These are phyloP conservation scores for Pythium phragmiticola DNA, from an alignment of 352 stramenopile species.

Conservation along the genomic window DNA sequence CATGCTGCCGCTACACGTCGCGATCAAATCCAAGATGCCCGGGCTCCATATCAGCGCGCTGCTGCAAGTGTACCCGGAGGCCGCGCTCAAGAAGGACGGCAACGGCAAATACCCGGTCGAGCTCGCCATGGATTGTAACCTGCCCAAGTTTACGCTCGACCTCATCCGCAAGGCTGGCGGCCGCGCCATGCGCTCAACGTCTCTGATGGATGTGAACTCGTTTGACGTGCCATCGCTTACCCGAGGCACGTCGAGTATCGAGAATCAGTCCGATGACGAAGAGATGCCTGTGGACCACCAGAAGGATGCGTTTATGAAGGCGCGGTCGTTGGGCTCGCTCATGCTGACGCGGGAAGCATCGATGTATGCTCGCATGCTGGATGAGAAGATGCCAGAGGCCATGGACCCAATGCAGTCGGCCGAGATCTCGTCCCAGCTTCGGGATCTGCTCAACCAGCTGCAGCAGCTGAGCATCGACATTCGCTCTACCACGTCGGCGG, in stretches of 20 bases:
- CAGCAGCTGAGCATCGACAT: conserved; percentile 73
- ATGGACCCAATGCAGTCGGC: conserved; percentile 50
- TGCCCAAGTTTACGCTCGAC: conserved; percentile 72
- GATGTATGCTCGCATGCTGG: conserved; percentile 42
- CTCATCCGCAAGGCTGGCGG: conserved; percentile 63
- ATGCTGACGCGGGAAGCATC: conserved; percentile 35
- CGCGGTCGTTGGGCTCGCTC: conserved; percentile 49
- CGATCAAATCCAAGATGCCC: conserved; percentile 42
- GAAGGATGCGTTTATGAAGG: conserved; percentile 43
- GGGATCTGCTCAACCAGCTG: conserved; percentile 67
- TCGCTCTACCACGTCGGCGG: conserved; percentile 44
- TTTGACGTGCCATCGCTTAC: conserved; percentile 25
- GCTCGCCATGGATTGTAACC: conserved; percentile 50
- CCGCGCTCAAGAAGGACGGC: conserved; percentile 54
- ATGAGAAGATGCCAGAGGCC: conserved; percentile 33
- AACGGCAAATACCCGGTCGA: conserved; percentile 59
- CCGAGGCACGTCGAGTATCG: conserved; percentile 10
- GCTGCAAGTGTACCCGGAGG: conserved; percentile 40
- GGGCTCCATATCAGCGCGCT: conserved; percentile 60
- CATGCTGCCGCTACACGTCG: conserved; percentile 80
- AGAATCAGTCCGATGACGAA: conserved; percentile 26
- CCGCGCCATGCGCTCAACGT: conserved; percentile 39
- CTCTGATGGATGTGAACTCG: conserved; percentile 32
- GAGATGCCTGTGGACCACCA: conserved; percentile 20
- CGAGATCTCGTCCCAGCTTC: conserved; percentile 66